Percentiles rank a stretch among this genome's conserved stretches.
These are phyloP conservation scores for Chenopodium formosanum DNA, from an alignment of 148 eudicot species.

Conservation along the genomic window DNA sequence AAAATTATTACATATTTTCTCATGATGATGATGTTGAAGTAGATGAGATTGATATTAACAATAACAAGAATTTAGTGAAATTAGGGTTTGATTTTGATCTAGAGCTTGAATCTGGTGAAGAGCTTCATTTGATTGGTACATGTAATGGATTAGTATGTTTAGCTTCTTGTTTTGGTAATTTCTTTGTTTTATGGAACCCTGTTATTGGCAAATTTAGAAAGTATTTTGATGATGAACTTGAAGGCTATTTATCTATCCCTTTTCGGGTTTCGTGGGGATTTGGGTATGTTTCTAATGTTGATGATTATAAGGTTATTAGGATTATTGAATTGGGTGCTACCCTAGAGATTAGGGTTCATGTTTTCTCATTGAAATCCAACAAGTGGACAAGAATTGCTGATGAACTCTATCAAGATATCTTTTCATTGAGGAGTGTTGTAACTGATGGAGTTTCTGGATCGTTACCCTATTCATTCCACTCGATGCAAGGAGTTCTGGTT, in stretches of 20 bases:
- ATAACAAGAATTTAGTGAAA: background rate
- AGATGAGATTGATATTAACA: too few species aligned
- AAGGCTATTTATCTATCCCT: background rate
- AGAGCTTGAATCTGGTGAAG: background rate
- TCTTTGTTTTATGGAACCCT: constrained; percentile 16
- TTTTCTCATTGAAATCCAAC: constrained; percentile 12
- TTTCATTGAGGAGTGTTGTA: background rate
- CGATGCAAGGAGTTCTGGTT: background rate
- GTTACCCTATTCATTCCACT: background rate
- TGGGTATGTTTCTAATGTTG: constrained; percentile 5
- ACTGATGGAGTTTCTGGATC: background rate
- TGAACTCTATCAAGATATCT: background rate
- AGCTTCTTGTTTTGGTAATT: background rate
- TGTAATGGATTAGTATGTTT: constrained; percentile 24
- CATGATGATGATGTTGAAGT: background rate
- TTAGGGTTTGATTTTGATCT: background rate
- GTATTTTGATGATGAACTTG: background rate
- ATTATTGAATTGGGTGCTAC: background rate
- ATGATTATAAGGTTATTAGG: constrained; percentile 16
- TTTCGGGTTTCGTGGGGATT: constrained; percentile 13
- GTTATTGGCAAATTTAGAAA: background rate
- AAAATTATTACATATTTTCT: background rate
- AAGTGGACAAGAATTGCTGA: constrained; percentile 4
- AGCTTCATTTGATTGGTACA: constrained; percentile 6
- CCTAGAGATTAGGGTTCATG: background rate